Evolutionary conservation across 345 rosid species (phyloP), one percentile per base, ranked within the genome.

Genomic region (Camelina neglecta): DNA sequence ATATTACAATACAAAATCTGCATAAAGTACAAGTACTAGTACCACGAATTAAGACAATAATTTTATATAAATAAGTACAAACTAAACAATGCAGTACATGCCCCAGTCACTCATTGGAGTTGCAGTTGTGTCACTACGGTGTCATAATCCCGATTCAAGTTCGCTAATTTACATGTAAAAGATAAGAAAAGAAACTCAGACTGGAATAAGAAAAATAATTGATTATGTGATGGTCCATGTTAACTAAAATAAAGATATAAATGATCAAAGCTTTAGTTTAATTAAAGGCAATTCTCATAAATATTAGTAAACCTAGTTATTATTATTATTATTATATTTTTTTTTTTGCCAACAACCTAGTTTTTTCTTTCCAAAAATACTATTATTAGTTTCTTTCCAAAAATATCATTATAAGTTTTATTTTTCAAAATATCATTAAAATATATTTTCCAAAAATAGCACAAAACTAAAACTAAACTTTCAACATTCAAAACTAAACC

Each of bases 1-100:
- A 65, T 65, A 23, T 31, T 33, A 66, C 69, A 65, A 65, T 33
- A 66, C 69, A 65, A 65, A 45, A 5, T 26, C 2, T 45, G 67
- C 24, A 47, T 47, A 8, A 26, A 45, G 48, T 60, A 60, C 65
- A 60, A 23, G 6, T 15, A 29, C 11, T 65, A 65, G 15, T 6
- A 44, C 16, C 56, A 29, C 7, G 3, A 47, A n/a, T n/a, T 2
- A 12, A 47, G 6, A 47, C 31, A 29, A 48, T 5, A 15, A 5
- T 13, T 8, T 26, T 20, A 26, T 26, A 26, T 35, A 44, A 26
- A n/a, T 5, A 31, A 47, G 26, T 29, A 6, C 16, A 65, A 48
- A 10, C 44, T 29, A 47, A 5, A 29, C 11, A 47, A 7, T 26
- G 23, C 26, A n/a, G n/a, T 26, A 47, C 51, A 42, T 11, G 47